Conservation (phyloP, 2,329 filamentous ascomycete species). For the Dothidotthia symphoricarpi region DNA sequence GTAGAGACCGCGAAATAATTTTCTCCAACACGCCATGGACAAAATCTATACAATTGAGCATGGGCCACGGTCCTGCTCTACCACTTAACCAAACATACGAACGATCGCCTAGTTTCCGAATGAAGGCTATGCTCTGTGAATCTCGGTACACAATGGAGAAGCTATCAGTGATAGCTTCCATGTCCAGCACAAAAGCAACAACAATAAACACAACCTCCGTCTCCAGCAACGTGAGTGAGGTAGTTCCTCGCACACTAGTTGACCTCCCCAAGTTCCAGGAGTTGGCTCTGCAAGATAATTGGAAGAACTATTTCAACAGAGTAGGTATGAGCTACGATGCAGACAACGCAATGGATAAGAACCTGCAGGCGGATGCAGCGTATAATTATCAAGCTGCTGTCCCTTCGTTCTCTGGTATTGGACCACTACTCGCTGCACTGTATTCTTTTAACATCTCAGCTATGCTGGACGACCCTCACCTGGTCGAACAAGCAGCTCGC, state of each 20-base stretch:
- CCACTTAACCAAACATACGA: slow-evolving; percentile 10
- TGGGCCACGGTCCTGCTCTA: not conserved
- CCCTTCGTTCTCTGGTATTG: slow-evolving; percentile 10
- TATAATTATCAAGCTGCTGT: not conserved
- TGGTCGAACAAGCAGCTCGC: slow-evolving; percentile 5
- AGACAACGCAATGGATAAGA: not conserved
- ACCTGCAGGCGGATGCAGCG: not conserved
- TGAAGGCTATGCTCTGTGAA: slow-evolving; percentile 6
- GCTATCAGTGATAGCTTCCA: not conserved
- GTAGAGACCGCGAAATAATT: slow-evolving; percentile 15
- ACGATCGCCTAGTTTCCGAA: slow-evolving; percentile 12
- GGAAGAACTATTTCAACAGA: no score
- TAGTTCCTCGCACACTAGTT: no score
- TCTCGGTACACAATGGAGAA: not conserved
- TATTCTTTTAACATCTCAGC: slow-evolving; percentile 8
- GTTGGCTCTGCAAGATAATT: not conserved
- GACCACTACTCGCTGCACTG: slow-evolving; percentile 9
- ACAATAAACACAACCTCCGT: not conserved
- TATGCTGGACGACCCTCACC: slow-evolving; percentile 8
- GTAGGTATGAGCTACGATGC: not conserved
- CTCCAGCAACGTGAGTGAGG: no score
- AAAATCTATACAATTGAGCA: not conserved
- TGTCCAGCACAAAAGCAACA: not conserved
- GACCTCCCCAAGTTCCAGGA: not conserved
- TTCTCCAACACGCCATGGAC: slow-evolving; percentile 19